These are phyloP conservation scores for Cladorrhinum sp. DNA, from an alignment of 2,329 filamentous ascomycete genomes.

Conservation along the genomic window DNA sequence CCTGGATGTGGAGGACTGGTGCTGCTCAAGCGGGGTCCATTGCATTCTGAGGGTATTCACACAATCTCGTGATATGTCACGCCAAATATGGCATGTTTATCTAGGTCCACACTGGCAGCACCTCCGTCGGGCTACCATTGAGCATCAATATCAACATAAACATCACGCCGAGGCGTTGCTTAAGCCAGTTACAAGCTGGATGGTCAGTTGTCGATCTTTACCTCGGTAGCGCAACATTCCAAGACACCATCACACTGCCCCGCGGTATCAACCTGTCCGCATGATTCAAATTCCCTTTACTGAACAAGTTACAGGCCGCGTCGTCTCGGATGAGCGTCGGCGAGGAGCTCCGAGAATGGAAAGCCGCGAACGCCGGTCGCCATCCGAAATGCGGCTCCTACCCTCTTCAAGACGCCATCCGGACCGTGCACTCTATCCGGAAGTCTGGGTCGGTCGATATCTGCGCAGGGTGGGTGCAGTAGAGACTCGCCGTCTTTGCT, in stretches of 20 bases:
- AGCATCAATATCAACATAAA: not conserved
- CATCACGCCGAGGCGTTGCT: not conserved
- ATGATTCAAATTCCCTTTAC: constrained; percentile 3
- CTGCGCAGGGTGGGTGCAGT: constrained; percentile 14
- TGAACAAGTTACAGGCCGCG: not conserved
- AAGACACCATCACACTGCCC: not conserved
- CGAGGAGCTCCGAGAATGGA: constrained; percentile 2
- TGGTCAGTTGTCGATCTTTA: constrained; percentile 2
- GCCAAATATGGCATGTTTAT: constrained; percentile 5
- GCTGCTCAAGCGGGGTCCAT: not conserved
- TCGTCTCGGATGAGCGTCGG: not conserved
- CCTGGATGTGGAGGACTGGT: not conserved
- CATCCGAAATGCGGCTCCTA: not conserved
- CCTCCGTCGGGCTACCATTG: constrained; percentile 3
- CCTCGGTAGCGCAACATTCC: constrained; percentile 3
- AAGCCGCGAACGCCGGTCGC: not conserved
- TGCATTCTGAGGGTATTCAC: constrained; percentile 19
- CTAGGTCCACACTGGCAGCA: not conserved
- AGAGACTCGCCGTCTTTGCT: constrained; percentile 9
- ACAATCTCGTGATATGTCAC: constrained; percentile 5
- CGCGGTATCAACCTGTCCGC: constrained; percentile 3
- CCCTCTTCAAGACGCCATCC: not conserved
- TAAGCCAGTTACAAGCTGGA: not conserved
- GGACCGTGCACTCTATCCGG: constrained; percentile 13
- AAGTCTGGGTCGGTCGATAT: constrained; percentile 16